Evolutionary conservation across 331 rosid genomes (phyloP).

Genomic region (Rhamnella rubrinervis): DNA sequence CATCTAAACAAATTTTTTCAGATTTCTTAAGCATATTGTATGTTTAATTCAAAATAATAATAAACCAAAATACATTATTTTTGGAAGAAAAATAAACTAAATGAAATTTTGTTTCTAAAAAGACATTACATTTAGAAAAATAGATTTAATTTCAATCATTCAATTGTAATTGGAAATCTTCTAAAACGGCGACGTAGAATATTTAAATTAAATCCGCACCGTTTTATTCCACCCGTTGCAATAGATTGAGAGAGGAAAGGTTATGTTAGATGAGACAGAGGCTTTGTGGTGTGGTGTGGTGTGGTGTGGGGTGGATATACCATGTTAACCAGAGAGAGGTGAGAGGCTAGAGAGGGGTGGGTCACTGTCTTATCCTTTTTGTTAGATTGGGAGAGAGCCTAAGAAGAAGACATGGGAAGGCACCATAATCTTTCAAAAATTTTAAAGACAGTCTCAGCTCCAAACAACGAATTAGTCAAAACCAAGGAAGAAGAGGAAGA

Average conservation of each 20-base stretch:
- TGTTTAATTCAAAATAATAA: too few species aligned
- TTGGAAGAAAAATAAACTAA: too few species aligned
- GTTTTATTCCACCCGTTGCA: too few species aligned
- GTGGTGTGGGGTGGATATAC: conserved; percentile 27
- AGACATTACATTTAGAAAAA: too few species aligned
- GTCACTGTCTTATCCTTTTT: conserved; percentile 63
- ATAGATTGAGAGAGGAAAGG: not conserved
- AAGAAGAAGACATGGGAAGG: conserved; percentile 28
- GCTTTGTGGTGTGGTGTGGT: not conserved
- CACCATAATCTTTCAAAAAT: conserved; percentile 6
- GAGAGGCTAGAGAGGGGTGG: conserved; percentile 37
- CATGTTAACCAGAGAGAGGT: conserved; percentile 10
- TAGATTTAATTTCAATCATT: too few species aligned
- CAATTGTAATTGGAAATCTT: too few species aligned
- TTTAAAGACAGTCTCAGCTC: conserved; percentile 12
- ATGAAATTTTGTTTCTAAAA: too few species aligned
- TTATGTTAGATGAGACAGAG: not conserved
- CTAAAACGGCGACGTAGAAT: too few species aligned
- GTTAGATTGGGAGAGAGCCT: conserved; percentile 31
- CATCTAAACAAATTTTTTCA: too few species aligned
- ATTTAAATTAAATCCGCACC: too few species aligned
- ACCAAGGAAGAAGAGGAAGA: conserved; percentile 1
- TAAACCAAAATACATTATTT: too few species aligned
- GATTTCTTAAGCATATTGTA: too few species aligned
- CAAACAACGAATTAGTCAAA: conserved; percentile 7